phyloP scores from a whole-genome alignment of 2,329 filamentous ascomycete genomes.

The Ascochyta rabiei region DNA sequence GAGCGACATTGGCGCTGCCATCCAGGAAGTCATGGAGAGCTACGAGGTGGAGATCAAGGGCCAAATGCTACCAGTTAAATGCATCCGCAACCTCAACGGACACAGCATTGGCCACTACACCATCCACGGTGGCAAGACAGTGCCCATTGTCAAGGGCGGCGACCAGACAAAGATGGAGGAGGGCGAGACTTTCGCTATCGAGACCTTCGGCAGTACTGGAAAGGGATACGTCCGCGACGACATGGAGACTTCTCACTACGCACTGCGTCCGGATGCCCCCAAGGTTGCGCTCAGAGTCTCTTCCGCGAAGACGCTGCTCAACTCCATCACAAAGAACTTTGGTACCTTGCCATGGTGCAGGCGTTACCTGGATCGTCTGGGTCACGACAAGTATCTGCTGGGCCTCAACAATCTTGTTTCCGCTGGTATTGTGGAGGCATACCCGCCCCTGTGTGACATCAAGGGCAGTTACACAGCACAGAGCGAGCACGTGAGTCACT shows the following conservation, averaged over 20 bases:
- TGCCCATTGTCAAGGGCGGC: constrained; percentile 88
- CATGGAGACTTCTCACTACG: constrained; percentile 87
- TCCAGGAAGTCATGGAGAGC: constrained; percentile 92
- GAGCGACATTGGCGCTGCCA: constrained; percentile 79
- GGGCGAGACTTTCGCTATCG: constrained; percentile 92
- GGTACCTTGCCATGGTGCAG: constrained; percentile 90
- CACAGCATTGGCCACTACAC: constrained; percentile 89
- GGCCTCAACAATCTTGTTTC: constrained; percentile 87
- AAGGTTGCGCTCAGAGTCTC: constrained; percentile 77
- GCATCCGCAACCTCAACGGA: constrained; percentile 84
- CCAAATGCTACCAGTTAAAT: constrained; percentile 78
- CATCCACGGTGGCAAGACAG: constrained; percentile 91
- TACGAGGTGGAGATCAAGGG: constrained; percentile 87
- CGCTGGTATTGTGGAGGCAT: constrained; percentile 84
- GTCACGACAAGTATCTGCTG: constrained; percentile 91
- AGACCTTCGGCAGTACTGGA: constrained; percentile 93
- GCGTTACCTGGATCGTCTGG: constrained; percentile 88
- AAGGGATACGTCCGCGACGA: constrained; percentile 88
- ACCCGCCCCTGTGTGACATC: constrained; percentile 86
- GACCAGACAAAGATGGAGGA: constrained; percentile 98
- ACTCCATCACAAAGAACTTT: constrained; percentile 94
- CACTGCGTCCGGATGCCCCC: constrained; percentile 72
- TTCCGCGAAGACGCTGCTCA: constrained; percentile 84
- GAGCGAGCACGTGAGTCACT: constrained; percentile 81
- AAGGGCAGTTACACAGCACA: constrained; percentile 96